Conservation (phyloP, 1,284 basidiomycete genomes). For the Ustilago nuda region DNA sequence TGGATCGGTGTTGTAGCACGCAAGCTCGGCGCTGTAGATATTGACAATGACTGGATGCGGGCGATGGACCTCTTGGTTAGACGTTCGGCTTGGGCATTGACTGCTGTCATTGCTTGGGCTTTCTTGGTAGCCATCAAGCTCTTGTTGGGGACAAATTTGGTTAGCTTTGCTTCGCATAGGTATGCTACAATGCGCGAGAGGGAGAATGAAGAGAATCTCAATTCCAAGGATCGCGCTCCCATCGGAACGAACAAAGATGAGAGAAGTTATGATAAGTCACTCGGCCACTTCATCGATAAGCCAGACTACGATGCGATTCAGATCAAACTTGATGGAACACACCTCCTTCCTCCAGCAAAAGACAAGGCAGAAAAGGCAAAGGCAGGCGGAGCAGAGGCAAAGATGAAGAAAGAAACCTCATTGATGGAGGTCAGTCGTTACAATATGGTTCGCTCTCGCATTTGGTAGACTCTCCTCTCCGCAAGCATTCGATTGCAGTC, state of each 20-base stretch:
- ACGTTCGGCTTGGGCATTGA: slow-evolving; percentile 51
- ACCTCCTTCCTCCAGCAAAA: slow-evolving; percentile 20
- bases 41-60: slow-evolving; percentile 40
- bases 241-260: slow-evolving; percentile 64
- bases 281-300: slow-evolving; percentile 54
- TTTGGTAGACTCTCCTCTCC: slow-evolving; percentile 47
- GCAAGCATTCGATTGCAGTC: neutral
- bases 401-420: slow-evolving; percentile 36
- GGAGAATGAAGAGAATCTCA: slow-evolving; percentile 64
- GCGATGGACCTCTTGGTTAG: slow-evolving; percentile 41
- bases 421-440: slow-evolving; percentile 66
- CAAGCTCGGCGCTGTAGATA: slow-evolving; percentile 36
- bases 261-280: slow-evolving; percentile 53
- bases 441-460: slow-evolving; percentile 63
- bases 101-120: slow-evolving; percentile 51
- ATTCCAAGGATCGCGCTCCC: slow-evolving; percentile 56
- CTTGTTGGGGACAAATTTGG: slow-evolving; percentile 62
- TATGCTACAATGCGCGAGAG: slow-evolving; percentile 61
- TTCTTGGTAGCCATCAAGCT: slow-evolving; percentile 66
- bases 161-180: slow-evolving; percentile 60
- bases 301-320: slow-evolving; percentile 57
- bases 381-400: slow-evolving; percentile 4
- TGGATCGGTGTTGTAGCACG: slow-evolving; percentile 46
- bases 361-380: slow-evolving; percentile 14
- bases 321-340: slow-evolving; percentile 58